Base-by-base conservation (phyloP, 441 rosid genomes). In the Dalechampia spathulata region DNA sequence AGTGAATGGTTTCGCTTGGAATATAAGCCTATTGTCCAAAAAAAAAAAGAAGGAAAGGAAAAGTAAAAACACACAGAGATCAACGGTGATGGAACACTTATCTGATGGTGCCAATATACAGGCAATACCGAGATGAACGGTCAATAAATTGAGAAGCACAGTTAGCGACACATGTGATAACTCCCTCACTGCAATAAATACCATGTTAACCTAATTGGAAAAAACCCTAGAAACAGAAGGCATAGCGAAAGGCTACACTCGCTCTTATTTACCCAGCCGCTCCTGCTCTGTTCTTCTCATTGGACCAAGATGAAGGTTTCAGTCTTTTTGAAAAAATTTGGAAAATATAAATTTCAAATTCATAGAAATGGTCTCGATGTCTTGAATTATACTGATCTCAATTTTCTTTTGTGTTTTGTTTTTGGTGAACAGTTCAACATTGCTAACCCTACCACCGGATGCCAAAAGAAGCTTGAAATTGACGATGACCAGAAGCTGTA, bases 381-480 rank as follows among this genome's bases (percentile, higher is more conserved):
- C n/a, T 7, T 1, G 19, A 17, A 44, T 22, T 12, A 1, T n/a
- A 13, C 20, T 17, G 7, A 9, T 59, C 23, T 59, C 27, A 34
- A 28, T 39, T 40, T 11, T 16, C 19, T 52, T 2, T 44, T 25
- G 21, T n/a, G 5, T 6, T n/a, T n/a, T n/a, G n/a, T n/a, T n/a
- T n/a, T n/a, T n/a, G n/a, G n/a, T 48, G 60, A 56, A 26, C 63
- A 83, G 89, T 76, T 75, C 48, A 80, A 78, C 55, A 71, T 83
- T 19, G 88, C 85, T 5, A 73, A 75, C 56, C 83, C 83, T 7
- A 79, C 83, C 1, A 82, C 82, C 57, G 85, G 83, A 57, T 82
- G 83, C 74, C 83, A 82, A 64, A 79, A 82, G 76, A 82, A 82
- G 75, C 83, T 82, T 23, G 83, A 82, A 61, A 74, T 80, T 72